These are phyloP conservation scores for Mycena galericulata DNA, from an alignment of 768 basidiomycete species.

Conservation along the genomic window DNA sequence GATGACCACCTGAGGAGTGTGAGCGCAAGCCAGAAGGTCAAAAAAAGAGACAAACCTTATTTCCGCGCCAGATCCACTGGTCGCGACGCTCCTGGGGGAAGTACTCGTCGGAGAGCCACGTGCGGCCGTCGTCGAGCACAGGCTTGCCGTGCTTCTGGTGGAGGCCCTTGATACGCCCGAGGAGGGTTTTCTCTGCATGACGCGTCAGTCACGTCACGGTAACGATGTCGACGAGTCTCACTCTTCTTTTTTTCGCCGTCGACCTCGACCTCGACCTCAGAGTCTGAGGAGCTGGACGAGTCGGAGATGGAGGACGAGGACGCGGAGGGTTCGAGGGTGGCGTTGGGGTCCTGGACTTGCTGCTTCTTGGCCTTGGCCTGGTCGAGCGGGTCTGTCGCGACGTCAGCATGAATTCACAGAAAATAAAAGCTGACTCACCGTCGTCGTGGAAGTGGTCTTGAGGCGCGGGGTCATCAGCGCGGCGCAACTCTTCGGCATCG, in stretches of 20 bases:
- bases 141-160: constrained; percentile 78
- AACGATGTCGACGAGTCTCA: background rate
- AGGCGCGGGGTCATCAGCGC: constrained; percentile 78
- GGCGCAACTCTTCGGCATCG: constrained; percentile 65
- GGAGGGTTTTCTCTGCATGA: constrained; percentile 38
- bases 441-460: constrained; percentile 73
- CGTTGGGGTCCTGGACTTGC: background rate
- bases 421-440: constrained; percentile 50
- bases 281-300: constrained; percentile 12
- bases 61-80: constrained; percentile 92
- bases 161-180: constrained; percentile 56
- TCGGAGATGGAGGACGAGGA: constrained; percentile 14
- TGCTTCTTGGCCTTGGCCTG: constrained; percentile 30
- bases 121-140: constrained; percentile 57
- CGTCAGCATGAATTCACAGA: constrained; percentile 6
- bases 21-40: no score
- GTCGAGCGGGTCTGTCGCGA: constrained; percentile 47
- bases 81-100: constrained; percentile 87
- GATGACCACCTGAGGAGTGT: constrained; percentile 84
- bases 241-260: constrained; percentile 36
- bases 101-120: constrained; percentile 71
- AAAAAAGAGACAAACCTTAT: constrained; percentile 73
- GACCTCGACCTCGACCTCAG: constrained; percentile 47
- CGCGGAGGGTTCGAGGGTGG: constrained; percentile 7
- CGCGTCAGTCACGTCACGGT: background rate